Conservation (phyloP, 805 yeast genomes). For the Maudiozyma saulgeensis region DNA sequence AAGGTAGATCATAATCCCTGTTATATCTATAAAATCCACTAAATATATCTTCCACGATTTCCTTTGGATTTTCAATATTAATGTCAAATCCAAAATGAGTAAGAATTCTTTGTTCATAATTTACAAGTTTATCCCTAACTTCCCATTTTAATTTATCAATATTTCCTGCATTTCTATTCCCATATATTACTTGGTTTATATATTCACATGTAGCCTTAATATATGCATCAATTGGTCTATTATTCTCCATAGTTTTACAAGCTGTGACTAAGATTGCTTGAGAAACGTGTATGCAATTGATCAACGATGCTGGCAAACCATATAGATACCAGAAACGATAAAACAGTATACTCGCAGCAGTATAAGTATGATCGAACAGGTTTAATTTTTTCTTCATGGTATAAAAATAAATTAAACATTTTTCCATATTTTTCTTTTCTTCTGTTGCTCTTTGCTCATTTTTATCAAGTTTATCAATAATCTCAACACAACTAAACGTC, state of each 20-base stretch:
- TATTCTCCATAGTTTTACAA: slow-evolving; percentile 30
- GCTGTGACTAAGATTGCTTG: slow-evolving; percentile 30
- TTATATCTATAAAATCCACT: slow-evolving; percentile 25
- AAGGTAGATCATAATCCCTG: slow-evolving; percentile 23
- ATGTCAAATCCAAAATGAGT: slow-evolving; percentile 29
- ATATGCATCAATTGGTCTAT: slow-evolving; percentile 29
- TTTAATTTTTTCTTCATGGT: slow-evolving; percentile 27
- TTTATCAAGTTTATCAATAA: slow-evolving; percentile 23
- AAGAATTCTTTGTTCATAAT: slow-evolving; percentile 24
- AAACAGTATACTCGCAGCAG: slow-evolving; percentile 28
- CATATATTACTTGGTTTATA: slow-evolving; percentile 16
- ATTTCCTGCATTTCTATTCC: slow-evolving; percentile 16
- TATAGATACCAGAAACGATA: slow-evolving; percentile 29
- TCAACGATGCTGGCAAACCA: slow-evolving; percentile 21
- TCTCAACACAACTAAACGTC: slow-evolving; percentile 23
- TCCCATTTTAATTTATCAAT: slow-evolving; percentile 31
- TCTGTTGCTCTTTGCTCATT: slow-evolving; percentile 15
- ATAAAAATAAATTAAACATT: slow-evolving; percentile 28
- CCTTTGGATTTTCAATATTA: slow-evolving; percentile 28
- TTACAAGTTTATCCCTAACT: slow-evolving; percentile 27
- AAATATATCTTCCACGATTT: slow-evolving; percentile 28
- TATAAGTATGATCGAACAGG: slow-evolving; percentile 29
- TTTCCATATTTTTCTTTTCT: slow-evolving; percentile 26
- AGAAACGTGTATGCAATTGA: slow-evolving; percentile 26
- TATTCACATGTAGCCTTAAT: slow-evolving; percentile 27